Evolutionary conservation across 345 rosid species (phyloP).

Genomic region (Acer yangbiense): DNA sequence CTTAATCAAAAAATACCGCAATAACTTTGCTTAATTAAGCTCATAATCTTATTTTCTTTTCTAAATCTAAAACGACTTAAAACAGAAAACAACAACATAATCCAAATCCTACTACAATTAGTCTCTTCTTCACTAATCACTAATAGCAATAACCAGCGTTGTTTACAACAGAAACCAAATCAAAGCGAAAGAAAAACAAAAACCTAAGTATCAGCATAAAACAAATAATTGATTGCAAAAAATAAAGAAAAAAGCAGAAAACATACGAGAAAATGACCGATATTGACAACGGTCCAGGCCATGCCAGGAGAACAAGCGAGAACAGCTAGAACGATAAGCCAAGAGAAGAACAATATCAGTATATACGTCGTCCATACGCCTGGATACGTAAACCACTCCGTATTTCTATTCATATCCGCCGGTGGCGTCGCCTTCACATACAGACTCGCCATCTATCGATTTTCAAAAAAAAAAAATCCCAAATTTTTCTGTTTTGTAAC

Average conservation of each 20-base stretch:
- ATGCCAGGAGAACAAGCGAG: slow-evolving; percentile 73
- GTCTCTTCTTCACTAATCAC: neutral
- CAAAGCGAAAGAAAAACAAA: neutral
- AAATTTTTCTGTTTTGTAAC: neutral
- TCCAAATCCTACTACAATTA: neutral
- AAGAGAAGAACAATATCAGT: slow-evolving; percentile 68
- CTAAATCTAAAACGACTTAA: neutral
- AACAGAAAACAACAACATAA: neutral
- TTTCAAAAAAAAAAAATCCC: neutral
- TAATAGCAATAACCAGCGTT: too few species aligned
- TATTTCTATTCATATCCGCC: slow-evolving; percentile 84
- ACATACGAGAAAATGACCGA: slow-evolving; percentile 63
- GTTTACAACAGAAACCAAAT: neutral
- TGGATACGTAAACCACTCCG: slow-evolving; percentile 87
- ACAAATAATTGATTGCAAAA: neutral
- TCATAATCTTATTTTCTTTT: neutral
- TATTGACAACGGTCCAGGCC: slow-evolving; percentile 86
- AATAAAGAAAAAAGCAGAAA: neutral
- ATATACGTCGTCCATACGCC: slow-evolving; percentile 90
- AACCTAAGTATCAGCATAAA: neutral
- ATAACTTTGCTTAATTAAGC: neutral
- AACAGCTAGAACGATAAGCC: slow-evolving; percentile 73
- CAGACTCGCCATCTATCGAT: slow-evolving; percentile 26
- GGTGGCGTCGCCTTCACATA: slow-evolving; percentile 77
- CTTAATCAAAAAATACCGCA: neutral